These are phyloP conservation scores for Cudoniella acicularis DNA, from an alignment of 495 filamentous ascomycete genomes.

Conservation along the genomic window DNA sequence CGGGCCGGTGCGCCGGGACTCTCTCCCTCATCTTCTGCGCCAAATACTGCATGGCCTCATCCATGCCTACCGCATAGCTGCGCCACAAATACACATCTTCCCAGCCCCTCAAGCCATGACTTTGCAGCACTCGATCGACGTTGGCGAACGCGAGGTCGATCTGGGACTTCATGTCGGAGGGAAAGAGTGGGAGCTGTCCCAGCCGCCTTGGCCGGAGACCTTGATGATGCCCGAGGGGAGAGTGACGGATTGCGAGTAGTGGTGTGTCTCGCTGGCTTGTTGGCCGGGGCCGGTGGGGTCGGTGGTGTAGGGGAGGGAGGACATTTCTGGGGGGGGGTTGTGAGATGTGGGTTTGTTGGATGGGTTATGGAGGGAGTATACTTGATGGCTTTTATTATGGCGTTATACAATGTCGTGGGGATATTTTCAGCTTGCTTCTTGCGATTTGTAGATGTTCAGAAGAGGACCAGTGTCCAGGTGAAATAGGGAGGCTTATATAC, in stretches of 20 bases:
- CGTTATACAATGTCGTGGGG: too few species aligned
- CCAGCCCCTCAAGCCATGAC: neutral
- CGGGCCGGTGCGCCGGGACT: neutral
- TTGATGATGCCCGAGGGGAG: neutral
- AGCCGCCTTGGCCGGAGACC: neutral
- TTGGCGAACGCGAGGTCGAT: neutral
- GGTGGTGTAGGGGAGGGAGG: neutral
- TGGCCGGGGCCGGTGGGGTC: neutral
- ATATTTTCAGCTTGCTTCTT: too few species aligned
- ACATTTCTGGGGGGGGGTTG: neutral
- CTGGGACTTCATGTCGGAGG: neutral
- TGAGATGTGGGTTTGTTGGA: too few species aligned
- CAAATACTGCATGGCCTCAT: neutral
- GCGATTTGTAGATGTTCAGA: too few species aligned
- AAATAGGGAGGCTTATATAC: too few species aligned
- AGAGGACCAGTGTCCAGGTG: too few species aligned
- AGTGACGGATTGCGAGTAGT: neutral
- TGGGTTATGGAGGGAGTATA: too few species aligned
- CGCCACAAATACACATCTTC: neutral
- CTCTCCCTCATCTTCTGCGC: neutral
- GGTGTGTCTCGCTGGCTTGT: neutral
- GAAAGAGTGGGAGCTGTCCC: neutral
- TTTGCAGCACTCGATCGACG: neutral
- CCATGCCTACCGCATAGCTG: neutral
- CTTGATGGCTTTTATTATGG: too few species aligned